Base-by-base conservation (phyloP, 331 rosid genomes). In the Rosa hybrid region DNA sequence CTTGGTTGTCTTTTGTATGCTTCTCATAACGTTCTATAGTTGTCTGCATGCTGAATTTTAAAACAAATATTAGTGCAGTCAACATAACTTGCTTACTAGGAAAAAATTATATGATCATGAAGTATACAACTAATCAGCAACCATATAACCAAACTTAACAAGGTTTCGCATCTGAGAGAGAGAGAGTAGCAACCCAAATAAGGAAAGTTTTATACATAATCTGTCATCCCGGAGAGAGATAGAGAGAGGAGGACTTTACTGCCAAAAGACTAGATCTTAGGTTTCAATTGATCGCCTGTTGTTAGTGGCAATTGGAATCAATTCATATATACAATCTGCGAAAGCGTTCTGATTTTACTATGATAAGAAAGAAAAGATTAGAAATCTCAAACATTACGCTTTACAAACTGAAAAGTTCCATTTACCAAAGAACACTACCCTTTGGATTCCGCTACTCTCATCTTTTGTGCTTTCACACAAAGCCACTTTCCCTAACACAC, bases 1-100 rank as follows among this genome's bases (percentile, higher is more conserved):
- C 25, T 81, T 84, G 79, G 72, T 56, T 68, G 39, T 83, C 87
- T 71, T 57, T 92, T 17, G 88, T 13, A 48, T 92, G 95, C 81
- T 81, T 88, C 77, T 74, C 87, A 75, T 90, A 94, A 53, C 98
- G 89, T 77, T 81, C 97, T 73, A 92, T 85, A 6, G 90, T 81
- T 45, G 70, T 83, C 77, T 74, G 90, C 88, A 90, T 82, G 84
- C 97, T 94, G 94, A 65, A 48, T 53, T 44, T 49, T 56, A 67
- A 50, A 71, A 75, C 56, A 23, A 77, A 63, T 78, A 7, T 68
- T 34, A 63, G 46, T 10, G 45, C 12, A 44, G 49, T 68, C 34
- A 10, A 23, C 59, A 5, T 39, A 68, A 41, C 49, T 39, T 68
- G 71, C 21, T 14, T 34, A 2, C 2, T 20, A 18, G 13, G 49